Evolutionary conservation across 2,329 filamentous ascomycete species (phyloP).

Genomic region (Lomentospora prolificans): DNA sequence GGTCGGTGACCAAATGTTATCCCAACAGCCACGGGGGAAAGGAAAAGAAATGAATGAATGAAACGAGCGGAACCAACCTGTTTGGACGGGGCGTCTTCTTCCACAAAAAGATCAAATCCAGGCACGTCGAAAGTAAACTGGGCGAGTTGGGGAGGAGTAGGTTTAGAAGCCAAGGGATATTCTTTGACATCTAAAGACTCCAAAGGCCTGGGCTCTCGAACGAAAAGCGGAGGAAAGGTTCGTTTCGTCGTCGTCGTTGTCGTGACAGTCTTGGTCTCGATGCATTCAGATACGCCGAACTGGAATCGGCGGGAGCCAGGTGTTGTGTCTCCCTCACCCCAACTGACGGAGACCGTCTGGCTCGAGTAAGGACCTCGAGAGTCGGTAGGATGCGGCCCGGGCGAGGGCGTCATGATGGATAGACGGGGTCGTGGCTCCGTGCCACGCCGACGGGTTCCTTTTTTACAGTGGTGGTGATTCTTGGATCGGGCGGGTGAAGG

Average conservation of each 20-base stretch:
- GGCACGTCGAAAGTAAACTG: conserved; percentile 65
- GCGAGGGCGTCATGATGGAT: conserved; percentile 27
- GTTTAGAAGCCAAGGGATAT: conserved; percentile 76
- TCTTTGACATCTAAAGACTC: conserved; percentile 73
- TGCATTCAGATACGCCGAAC: conserved; percentile 53
- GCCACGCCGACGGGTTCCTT: not conserved
- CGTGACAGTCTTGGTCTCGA: conserved; percentile 66
- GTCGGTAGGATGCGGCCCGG: conserved; percentile 14
- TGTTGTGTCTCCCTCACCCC: conserved; percentile 28
- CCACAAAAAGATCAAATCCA: conserved; percentile 25
- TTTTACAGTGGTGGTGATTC: not conserved
- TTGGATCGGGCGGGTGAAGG: not conserved
- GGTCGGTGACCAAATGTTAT: too few relatives aligned
- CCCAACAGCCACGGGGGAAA: too few relatives aligned
- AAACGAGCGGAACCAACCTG: conserved; percentile 7
- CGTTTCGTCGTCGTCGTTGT: conserved; percentile 84
- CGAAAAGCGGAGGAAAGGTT: conserved; percentile 75
- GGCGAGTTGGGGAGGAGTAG: conserved; percentile 70
- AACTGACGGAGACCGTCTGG: conserved; percentile 37
- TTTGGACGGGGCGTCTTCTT: conserved; percentile 33
- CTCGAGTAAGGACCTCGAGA: conserved; percentile 24
- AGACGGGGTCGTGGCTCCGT: not conserved
- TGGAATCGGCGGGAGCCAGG: conserved; percentile 31
- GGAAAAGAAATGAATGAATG: not conserved
- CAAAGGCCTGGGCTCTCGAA: conserved; percentile 62